Conservation (phyloP, 768 basidiomycete genomes). For the Thelephora ganbajun region DNA sequence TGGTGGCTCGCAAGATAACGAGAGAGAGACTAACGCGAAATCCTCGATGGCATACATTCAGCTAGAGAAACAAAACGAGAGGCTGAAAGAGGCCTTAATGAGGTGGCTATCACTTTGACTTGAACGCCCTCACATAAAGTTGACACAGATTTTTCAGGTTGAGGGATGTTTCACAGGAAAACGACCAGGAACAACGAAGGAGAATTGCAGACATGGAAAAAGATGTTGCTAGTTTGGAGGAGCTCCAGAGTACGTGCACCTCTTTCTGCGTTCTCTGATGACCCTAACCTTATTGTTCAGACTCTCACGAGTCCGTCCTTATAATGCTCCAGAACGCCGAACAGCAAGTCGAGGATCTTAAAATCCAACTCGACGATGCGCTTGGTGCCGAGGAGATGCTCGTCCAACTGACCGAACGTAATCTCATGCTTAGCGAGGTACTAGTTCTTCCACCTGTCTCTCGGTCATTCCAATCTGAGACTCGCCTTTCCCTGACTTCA, state of each 20-base stretch:
- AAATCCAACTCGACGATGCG: slow-evolving; percentile 88
- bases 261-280: not conserved
- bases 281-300: slow-evolving; percentile 22
- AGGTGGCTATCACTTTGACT: slow-evolving; percentile 30
- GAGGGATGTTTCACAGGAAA: slow-evolving; percentile 80
- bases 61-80: slow-evolving; percentile 92
- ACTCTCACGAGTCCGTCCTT: slow-evolving; percentile 64
- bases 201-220: slow-evolving; percentile 84
- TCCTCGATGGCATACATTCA: slow-evolving; percentile 63
- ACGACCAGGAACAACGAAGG: slow-evolving; percentile 69
- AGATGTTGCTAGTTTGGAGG: slow-evolving; percentile 64
- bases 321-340: slow-evolving; percentile 83
- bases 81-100: slow-evolving; percentile 88
- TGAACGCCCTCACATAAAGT: not conserved
- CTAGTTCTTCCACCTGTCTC: slow-evolving; percentile 2
- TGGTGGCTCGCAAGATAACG: slow-evolving; percentile 17
- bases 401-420: slow-evolving; percentile 88
- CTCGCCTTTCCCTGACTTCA: not conserved
- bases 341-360: slow-evolving; percentile 84
- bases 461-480: not conserved
- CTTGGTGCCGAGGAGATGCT: slow-evolving; percentile 94
- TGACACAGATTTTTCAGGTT: slow-evolving; percentile 32
- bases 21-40: slow-evolving; percentile 26
- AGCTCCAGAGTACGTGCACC: slow-evolving; percentile 50
- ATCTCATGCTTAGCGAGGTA: slow-evolving; percentile 84